Base-by-base conservation (phyloP, 2,329 filamentous ascomycete genomes). In the Aphanoascus verrucosus region DNA sequence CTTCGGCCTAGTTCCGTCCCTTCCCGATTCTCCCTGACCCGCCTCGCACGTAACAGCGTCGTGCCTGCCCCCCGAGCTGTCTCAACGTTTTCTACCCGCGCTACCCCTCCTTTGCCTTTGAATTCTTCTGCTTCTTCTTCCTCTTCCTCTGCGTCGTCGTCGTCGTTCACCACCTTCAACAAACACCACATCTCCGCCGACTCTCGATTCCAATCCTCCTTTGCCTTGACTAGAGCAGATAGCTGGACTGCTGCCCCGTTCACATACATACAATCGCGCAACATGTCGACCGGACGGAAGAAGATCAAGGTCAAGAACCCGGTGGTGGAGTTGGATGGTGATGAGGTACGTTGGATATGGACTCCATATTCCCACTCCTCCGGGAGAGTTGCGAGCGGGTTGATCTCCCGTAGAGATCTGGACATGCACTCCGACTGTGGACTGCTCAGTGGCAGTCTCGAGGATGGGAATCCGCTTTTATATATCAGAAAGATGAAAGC, bases 301-400 rank as follows among this genome's bases (percentile, higher is more conserved):
- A 98, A 97, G 85, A 97, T 97, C 81, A 93, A 94, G 82, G 93
- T 98, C 78, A 90, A 94, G 83, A 97, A 95, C 75, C 93, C 93
- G 61, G 84, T 98, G 70, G 93, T 98, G 72, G 93, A 97, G 78
- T 82, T 97, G 65, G 91, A 97, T 71, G 91, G 91, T 67, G 81
- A 84, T 72, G 82, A 84, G 68, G 70, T 72, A 69, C 56, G 67
- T 57, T 56, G 34, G 35, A 58, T 32, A 44, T 44, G 23, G 17
- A 49, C 58, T 58, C 61, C 51, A 55, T 57, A 55, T 50, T 57
- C 54, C 19, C 46, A n/a, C 9, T 34, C 50, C 38, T 20, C 32
- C 5, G 46, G 35, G n/a, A 37, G 8, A 11, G 8, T n/a, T 9
- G 8, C 12, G 9, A 11, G n/a, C 11, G 23, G 23, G 23, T 28